Conservation (phyloP, 345 rosid genomes). For the Rhodamnia rubescens region DNA sequence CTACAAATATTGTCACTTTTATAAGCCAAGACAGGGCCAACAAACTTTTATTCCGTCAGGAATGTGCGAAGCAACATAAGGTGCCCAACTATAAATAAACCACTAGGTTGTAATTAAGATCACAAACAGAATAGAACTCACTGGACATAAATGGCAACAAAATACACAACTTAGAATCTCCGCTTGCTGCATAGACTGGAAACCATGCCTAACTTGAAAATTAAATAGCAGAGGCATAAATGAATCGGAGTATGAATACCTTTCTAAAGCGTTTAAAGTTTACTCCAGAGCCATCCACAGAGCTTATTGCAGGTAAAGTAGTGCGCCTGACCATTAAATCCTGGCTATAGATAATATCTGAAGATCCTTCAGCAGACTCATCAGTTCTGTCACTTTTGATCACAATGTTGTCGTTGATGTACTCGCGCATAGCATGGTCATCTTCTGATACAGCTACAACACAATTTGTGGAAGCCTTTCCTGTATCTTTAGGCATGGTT, state of each 20-base stretch:
- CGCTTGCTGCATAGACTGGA: background rate
- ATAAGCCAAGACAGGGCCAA: background rate
- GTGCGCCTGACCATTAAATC: constrained; percentile 42
- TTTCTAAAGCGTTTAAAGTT: constrained; percentile 86
- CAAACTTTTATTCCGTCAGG: background rate
- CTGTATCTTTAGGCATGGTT: background rate
- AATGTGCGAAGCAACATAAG: background rate
- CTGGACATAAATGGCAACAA: background rate
- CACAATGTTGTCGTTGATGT: constrained; percentile 8
- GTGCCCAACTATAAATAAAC: background rate
- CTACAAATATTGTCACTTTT: background rate
- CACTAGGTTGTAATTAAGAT: background rate
- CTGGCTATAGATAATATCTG: constrained; percentile 67
- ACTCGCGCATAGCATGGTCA: background rate
- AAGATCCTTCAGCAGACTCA: constrained; percentile 41
- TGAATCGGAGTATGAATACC: constrained; percentile 23
- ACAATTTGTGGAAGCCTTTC: background rate
- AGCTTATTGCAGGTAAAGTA: constrained; percentile 10
- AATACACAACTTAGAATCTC: background rate
- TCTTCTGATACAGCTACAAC: constrained; percentile 1
- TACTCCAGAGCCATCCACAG: constrained; percentile 18
- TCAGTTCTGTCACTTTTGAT: constrained; percentile 25
- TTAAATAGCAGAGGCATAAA: background rate
- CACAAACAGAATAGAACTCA: background rate
- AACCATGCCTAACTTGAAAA: background rate